Base-by-base conservation (phyloP, 2,329 filamentous ascomycete species). In the Neoarthrinium moseri region DNA sequence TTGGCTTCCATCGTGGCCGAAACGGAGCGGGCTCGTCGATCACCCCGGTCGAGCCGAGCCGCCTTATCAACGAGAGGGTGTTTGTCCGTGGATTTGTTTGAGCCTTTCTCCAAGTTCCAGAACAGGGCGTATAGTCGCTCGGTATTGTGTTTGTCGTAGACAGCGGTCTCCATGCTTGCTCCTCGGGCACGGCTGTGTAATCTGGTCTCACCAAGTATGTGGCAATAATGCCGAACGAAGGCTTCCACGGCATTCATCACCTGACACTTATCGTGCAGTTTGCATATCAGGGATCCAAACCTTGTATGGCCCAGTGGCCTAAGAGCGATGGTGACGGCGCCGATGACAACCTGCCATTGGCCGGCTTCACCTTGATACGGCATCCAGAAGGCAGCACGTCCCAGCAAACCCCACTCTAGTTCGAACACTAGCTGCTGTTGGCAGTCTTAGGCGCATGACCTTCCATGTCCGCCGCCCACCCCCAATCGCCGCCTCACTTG, bases 361-460 rank as follows among this genome's bases (percentile, higher is more conserved):
- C 21, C 30, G 12, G 22, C 8, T 27, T 40, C 20, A 30, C 41
- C 46, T 33, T 45, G 41, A 48, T 33, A 36, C 35, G 18, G 41
- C 43, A 27, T 34, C 24, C 17, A 12, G 10, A 37, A 11, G 20
- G 13, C 26, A 34, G 18, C 17, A 13, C 41, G 36, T 23, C 22
- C 45, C 41, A n/a, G 10, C 34, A 33, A 27, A 44, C 46, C 41
- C 41, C 46, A 44, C 40, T 40, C 26, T 44, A 18, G 41, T 18
- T 32, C 20, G n/a, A 26, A 29, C 41, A 41, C 46, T 45, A 48
- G 34, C 41, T 24, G 23, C 41, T 44, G 41, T 24, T 21, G 41
- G 32, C 23, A 18, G 29, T 35, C 21, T 20, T 44, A 27, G 41
- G 22, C 41, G 41, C 41, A 44, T 44, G 41, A 35, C 18, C 20